Percentiles rank a stretch among this genome's conserved stretches.
phyloP scores from a whole-genome alignment of 805 yeast species.

The Candida oleophila region DNA sequence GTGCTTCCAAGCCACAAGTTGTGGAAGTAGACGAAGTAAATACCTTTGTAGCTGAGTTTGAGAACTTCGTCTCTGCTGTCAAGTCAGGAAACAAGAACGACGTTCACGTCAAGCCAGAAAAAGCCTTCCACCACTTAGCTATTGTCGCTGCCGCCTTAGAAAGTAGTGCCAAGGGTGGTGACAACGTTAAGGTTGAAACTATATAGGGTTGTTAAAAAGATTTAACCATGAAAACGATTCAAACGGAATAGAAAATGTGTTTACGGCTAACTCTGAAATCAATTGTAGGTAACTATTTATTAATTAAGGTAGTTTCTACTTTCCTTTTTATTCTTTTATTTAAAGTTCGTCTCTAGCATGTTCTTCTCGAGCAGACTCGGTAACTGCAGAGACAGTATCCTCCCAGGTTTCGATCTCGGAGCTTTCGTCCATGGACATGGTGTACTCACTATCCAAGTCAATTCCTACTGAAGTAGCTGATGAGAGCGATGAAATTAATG shows the following conservation, averaged over 20 bases:
- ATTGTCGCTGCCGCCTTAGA: slow-evolving; percentile 82
- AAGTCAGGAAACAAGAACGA: slow-evolving; percentile 56
- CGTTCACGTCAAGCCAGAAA: slow-evolving; percentile 63
- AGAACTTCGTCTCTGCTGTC: slow-evolving; percentile 58
- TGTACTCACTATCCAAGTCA: slow-evolving; percentile 7
- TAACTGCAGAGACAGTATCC: background rate
- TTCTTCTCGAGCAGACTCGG: background rate
- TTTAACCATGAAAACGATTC: no score
- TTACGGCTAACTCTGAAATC: no score
- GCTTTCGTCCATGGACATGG: slow-evolving; percentile 6
- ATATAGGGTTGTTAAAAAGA: no score
- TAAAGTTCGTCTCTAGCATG: background rate
- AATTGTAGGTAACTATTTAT: no score
- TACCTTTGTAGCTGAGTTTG: slow-evolving; percentile 46
- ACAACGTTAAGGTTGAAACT: slow-evolving; percentile 45
- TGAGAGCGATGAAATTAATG: background rate
- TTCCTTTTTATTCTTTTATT: no score
- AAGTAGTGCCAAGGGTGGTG: slow-evolving; percentile 58
- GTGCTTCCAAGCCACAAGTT: slow-evolving; percentile 52
- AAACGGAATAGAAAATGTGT: no score
- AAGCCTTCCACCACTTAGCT: slow-evolving; percentile 91
- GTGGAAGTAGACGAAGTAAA: slow-evolving; percentile 45
- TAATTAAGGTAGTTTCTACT: no score
- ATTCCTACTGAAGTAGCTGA: background rate
- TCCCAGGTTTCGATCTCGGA: slow-evolving; percentile 4